Base-by-base conservation (phyloP, 768 basidiomycete species). In the Pisolithus marmoratus region DNA sequence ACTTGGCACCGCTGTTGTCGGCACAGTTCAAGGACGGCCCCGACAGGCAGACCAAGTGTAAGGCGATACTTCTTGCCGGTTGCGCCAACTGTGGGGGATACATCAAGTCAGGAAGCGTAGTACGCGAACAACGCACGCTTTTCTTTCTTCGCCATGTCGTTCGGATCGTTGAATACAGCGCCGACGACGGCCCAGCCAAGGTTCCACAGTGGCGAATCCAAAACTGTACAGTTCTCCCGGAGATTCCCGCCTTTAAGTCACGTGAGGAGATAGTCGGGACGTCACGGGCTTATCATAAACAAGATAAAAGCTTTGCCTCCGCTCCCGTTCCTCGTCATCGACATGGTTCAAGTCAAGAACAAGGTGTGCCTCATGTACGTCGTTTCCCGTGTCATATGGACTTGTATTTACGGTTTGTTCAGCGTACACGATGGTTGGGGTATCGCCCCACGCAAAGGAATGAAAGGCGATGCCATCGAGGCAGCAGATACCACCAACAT, bases 1-100 rank as follows among this genome's bases (percentile, higher is more conserved):
- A 92, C 78, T 97, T 99, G 60, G 95, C 96, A 59, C 96, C 96
- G 66, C 90, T 92, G 85, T 99, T 99, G 79, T 99, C 96, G 47
- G 94, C 94, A 73, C 96, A 96, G 73, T 95, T 95, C 67, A 96
- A 77, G n/a, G 58, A 96, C 93, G 60, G 93, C 93, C 59, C 91
- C 92, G 58, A 90, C 88, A 55, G 91, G 93, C 49, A 94, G 86
- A 90, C 88, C 90, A 58, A 91, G 83, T 45, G 89, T 94, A 79
- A 98, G 78, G 63, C 94, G 85, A 83, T 87, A 97, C 76, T 97
- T 99, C 75, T 90, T 94, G 69, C 95, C 95, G 64, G 92, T 81
- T 57, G 86, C 81, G 63, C 73, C 72, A 57, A 73, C 76, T 78
- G 62, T 60, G 58, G 49, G 17, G 17, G 51, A 29, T 45, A 9